Base-by-base conservation (phyloP, 192 early-diverging fungal species). In the Podila epicladia region DNA sequence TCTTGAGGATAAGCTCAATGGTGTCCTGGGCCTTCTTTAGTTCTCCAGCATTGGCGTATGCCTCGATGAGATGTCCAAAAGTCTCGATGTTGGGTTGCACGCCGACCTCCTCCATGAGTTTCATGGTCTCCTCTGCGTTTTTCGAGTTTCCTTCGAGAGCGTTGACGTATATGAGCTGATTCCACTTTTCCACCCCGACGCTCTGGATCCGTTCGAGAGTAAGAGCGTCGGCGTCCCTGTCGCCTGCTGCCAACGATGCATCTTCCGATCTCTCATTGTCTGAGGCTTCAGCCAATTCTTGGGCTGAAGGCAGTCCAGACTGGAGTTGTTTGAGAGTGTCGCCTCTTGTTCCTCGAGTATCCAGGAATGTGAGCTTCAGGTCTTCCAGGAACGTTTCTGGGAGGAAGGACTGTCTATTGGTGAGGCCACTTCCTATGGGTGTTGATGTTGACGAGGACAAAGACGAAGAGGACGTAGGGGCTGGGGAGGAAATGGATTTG, bases 21-120 rank as follows among this genome's bases (percentile, higher is more conserved):
- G 93, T 84, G 20, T 75, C 68, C 8, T 93, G 76, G 0, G 90
- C 89, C 31, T 86, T 84, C 28, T 91, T 75, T 2, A 93, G 68
- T 62, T 96, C 85, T 19, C 89, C 88, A 0, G 84, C 86, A 65
- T 88, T 90, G 24, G 90, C 91, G 75, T 96, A 93, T 3, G 94
- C 92, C 67, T 96, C 88, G 70, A 96, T 91, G 41, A 98, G 85
- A 59, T 94, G 87, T 66, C 89, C 93, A 80, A 91, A 93, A 0
- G 93, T 92, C 15, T 87, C 75, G 55, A 90, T 68, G 71, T 92
- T 89, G 11, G 95, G 94, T 68, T 86, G 63, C 12, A 95, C 35
- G 6, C 91, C 89, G 20, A 87, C 83, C 58, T 89, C 85, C 53
- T 85, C 69, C 77, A 95, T 80, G 17, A 80, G 24, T 13, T 69